These are phyloP conservation scores for Lipomyces starkeyi DNA, from an alignment of 805 yeast species.

Conservation along the genomic window DNA sequence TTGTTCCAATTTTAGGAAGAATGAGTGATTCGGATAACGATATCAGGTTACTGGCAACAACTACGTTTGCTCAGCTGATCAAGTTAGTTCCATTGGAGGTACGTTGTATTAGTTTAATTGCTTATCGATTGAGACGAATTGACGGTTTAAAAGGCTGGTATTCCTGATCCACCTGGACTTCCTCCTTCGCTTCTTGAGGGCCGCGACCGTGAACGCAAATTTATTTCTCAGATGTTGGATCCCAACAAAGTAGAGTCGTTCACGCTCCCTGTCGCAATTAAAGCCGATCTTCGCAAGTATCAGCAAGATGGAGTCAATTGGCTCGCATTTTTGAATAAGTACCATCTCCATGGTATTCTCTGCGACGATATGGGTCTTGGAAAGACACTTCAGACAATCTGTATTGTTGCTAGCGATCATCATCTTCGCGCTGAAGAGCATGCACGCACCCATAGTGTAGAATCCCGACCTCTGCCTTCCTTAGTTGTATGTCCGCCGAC, in stretches of 20 bases:
- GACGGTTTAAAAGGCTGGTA: slow-evolving; percentile 63
- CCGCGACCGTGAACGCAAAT: slow-evolving; percentile 91
- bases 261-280: slow-evolving; percentile 85
- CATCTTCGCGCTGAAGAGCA: slow-evolving; percentile 78
- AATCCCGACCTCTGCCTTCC: slow-evolving; percentile 78
- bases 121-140: neutral
- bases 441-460: slow-evolving; percentile 62
- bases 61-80: slow-evolving; percentile 94
- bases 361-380: slow-evolving; percentile 99
- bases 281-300: slow-evolving; percentile 90
- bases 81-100: slow-evolving; percentile 90
- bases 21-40: slow-evolving; percentile 95
- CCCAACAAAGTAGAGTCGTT: slow-evolving; percentile 88
- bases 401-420: slow-evolving; percentile 96
- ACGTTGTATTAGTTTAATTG: neutral
- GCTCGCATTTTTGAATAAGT: slow-evolving; percentile 93
- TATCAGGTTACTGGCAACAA: slow-evolving; percentile 88
- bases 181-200: slow-evolving; percentile 83
- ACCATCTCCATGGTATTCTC: slow-evolving; percentile 93
- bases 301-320: slow-evolving; percentile 99
- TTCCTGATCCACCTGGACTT: slow-evolving; percentile 92
- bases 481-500: slow-evolving; percentile 96
- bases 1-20: slow-evolving; percentile 95
- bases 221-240: slow-evolving; percentile 97
- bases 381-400: slow-evolving; percentile 93